Conservation (phyloP, 805 yeast species). For the Dipodascus geniculatus region DNA sequence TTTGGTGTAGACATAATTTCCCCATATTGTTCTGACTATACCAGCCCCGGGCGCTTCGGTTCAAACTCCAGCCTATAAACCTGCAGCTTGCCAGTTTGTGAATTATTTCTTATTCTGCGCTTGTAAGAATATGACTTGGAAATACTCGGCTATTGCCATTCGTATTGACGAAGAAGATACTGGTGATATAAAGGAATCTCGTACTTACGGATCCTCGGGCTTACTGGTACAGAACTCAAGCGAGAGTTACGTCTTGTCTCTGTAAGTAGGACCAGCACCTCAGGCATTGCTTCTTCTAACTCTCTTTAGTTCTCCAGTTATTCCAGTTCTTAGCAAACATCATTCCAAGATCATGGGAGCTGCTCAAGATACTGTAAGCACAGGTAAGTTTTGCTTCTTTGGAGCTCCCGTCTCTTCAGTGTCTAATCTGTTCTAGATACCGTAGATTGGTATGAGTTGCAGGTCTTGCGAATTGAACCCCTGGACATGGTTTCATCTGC, state of each 20-base stretch:
- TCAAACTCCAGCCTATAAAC: no score
- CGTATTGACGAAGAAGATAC: background rate
- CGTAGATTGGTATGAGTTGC: conserved; percentile 1
- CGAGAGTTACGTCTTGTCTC: background rate
- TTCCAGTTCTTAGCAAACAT: background rate
- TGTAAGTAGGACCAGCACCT: background rate
- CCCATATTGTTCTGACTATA: no score
- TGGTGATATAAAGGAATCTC: background rate
- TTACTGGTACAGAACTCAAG: background rate
- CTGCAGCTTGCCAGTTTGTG: no score
- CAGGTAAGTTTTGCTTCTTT: background rate
- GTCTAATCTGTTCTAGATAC: background rate
- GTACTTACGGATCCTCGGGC: background rate
- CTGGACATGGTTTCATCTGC: background rate
- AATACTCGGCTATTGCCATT: background rate
- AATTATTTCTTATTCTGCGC: no score
- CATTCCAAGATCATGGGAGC: background rate
- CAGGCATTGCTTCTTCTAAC: background rate
- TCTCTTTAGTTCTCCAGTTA: background rate
- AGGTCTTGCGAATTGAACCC: background rate
- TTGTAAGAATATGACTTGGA: background rate
- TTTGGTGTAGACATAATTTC: no score
- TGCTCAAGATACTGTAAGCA: background rate
- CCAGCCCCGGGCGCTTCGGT: no score
- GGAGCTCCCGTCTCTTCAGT: background rate